These are phyloP conservation scores for Zymoseptoria tritici DNA, from an alignment of 2,329 filamentous ascomycete genomes.

Conservation along the genomic window DNA sequence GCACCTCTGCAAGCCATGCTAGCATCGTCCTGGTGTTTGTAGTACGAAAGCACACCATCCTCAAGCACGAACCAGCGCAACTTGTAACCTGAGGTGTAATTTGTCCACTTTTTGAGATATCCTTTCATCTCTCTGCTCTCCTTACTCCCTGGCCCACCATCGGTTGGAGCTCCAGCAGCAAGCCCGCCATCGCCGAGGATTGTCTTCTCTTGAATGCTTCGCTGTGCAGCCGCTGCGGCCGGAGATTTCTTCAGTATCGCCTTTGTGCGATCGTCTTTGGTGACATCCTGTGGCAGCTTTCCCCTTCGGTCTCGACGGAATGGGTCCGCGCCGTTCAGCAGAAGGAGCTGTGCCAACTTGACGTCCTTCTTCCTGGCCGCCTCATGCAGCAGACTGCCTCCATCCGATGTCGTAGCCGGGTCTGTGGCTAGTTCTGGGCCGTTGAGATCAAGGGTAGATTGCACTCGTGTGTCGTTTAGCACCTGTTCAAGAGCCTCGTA, in stretches of 20 bases:
- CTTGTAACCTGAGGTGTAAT: slow-evolving; percentile 96
- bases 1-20: slow-evolving; percentile 93
- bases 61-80: slow-evolving; percentile 96
- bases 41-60: slow-evolving; percentile 95
- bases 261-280: slow-evolving; percentile 83
- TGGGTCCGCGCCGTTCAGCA: slow-evolving; percentile 91
- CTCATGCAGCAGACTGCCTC: slow-evolving; percentile 91
- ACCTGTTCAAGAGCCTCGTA: slow-evolving; percentile 73
- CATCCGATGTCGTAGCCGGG: slow-evolving; percentile 64
- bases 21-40: slow-evolving; percentile 97
- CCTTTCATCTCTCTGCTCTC: slow-evolving; percentile 97
- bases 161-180: slow-evolving; percentile 29
- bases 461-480: slow-evolving; percentile 75
- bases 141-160: slow-evolving; percentile 59
- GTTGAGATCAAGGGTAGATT: slow-evolving; percentile 86
- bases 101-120: slow-evolving; percentile 99
- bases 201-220: slow-evolving; percentile 93
- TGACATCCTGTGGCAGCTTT: slow-evolving; percentile 91
- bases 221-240: slow-evolving; percentile 85
- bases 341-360: slow-evolving; percentile 77
- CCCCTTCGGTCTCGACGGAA: slow-evolving; percentile 93
- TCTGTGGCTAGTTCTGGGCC: slow-evolving; percentile 83
- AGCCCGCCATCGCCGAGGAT: slow-evolving; percentile 68
- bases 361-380: slow-evolving; percentile 82
- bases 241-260: slow-evolving; percentile 90